Percentiles rank a stretch among this genome's conserved stretches.
These are phyloP conservation scores for Leccinellum albellum DNA, from an alignment of 768 basidiomycete genomes.

Conservation along the genomic window DNA sequence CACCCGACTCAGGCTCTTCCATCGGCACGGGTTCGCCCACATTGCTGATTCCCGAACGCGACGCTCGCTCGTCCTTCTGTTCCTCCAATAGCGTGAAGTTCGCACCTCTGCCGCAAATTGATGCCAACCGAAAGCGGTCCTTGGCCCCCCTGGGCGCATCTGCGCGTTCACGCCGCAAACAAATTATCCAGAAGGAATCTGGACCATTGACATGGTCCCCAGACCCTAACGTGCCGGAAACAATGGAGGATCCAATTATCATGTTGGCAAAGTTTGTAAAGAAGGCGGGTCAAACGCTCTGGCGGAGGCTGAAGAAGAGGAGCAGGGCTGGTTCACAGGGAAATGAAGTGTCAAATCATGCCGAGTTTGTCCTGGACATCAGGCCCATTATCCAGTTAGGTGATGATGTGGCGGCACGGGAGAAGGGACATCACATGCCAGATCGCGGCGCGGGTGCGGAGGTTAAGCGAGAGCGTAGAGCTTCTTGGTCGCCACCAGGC, in stretches of 20 bases:
- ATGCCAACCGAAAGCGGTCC: conserved; percentile 47
- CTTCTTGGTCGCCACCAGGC: conserved; percentile 24
- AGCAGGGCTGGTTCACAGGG: conserved; percentile 15
- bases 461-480: conserved; percentile 12
- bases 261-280: conserved; percentile 50
- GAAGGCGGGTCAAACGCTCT: conserved; percentile 36
- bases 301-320: conserved; percentile 47
- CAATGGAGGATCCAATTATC: conserved; percentile 45
- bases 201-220: conserved; percentile 17
- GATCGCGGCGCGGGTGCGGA: conserved; percentile 3
- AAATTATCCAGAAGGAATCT: conserved; percentile 15
- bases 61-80: conserved; percentile 13
- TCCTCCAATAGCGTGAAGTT: conserved; percentile 34
- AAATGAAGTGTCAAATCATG: not conserved
- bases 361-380: conserved; percentile 19
- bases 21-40: conserved; percentile 10
- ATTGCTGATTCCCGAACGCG: conserved; percentile 6
- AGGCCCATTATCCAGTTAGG: conserved; percentile 23
- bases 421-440: not conserved
- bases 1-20: conserved; percentile 18
- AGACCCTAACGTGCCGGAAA: conserved; percentile 24
- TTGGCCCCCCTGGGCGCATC: conserved; percentile 53
- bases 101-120: conserved; percentile 30
- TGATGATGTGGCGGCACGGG: conserved; percentile 1
- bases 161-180: conserved; percentile 34